phyloP scores from a whole-genome alignment of 768 basidiomycete genomes.

The Trametes sanguinea region DNA sequence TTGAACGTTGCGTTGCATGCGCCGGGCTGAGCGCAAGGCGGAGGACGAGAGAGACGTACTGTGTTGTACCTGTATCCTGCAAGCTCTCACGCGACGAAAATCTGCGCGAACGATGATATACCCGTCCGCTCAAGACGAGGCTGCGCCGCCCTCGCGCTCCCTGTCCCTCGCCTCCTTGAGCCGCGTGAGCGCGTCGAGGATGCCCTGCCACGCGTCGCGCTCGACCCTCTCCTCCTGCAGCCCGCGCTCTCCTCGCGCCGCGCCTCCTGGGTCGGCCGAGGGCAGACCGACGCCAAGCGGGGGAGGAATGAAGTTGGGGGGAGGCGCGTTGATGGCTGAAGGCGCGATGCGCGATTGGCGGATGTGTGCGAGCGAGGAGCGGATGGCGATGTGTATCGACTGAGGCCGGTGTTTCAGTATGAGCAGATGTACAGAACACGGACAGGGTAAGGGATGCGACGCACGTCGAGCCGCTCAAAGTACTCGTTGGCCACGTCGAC shows the following conservation, averaged over 20 bases:
- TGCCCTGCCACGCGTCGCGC: conserved; percentile 75
- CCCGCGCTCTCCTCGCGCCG: conserved; percentile 44
- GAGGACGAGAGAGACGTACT: conserved; percentile 2
- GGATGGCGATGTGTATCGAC: conserved; percentile 76
- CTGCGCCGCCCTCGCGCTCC: conserved; percentile 19
- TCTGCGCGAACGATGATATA: conserved; percentile 3
- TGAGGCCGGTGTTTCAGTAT: conserved; percentile 30
- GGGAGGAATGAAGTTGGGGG: conserved; percentile 71
- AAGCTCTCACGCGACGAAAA: background rate
- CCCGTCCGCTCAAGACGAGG: background rate
- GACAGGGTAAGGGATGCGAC: conserved; percentile 21
- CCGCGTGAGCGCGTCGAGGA: conserved; percentile 65
- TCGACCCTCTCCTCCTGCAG: conserved; percentile 78
- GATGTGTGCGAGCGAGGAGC: conserved; percentile 80
- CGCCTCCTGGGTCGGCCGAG: conserved; percentile 34
- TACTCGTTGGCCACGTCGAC: conserved; percentile 85
- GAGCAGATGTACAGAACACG: background rate
- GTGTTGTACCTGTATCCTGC: conserved; percentile 15
- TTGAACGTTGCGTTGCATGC: conserved; percentile 30
- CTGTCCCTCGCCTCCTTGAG: conserved; percentile 51
- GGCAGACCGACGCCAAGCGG: conserved; percentile 80
- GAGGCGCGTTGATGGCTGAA: conserved; percentile 83
- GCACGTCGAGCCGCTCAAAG: conserved; percentile 78
- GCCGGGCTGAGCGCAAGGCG: background rate
- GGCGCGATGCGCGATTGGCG: conserved; percentile 81